A percentile compares a stretch with the other conserved stretches of the same genome.
These are phyloP conservation scores for Serendipita sp. DNA, from an alignment of 768 basidiomycete species.

Conservation along the genomic window DNA sequence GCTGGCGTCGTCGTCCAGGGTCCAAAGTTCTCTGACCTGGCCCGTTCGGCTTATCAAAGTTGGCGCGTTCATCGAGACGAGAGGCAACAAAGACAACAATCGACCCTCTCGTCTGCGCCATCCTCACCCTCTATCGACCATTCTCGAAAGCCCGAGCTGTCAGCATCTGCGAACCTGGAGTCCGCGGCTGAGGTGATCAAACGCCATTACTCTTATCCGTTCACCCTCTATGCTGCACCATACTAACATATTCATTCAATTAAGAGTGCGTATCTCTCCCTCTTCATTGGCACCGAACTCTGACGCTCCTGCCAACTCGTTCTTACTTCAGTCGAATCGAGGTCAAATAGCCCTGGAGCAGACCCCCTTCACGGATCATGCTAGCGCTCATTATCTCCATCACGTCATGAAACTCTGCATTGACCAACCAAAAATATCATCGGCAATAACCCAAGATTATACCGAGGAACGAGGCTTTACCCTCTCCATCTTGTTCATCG, in stretches of 20 bases:
- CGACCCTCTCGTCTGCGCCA: neutral
- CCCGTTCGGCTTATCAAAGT: neutral
- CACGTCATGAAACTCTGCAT: neutral
- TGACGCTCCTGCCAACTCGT: neutral
- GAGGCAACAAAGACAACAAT: neutral
- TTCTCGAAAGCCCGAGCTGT: neutral
- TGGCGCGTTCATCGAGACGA: neutral
- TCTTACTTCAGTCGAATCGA: too few species aligned
- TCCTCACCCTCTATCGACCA: neutral
- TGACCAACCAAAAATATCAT: neutral
- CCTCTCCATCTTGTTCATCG: neutral
- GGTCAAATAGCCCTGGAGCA: too few species aligned
- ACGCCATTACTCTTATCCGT: slow-evolving; percentile 1
- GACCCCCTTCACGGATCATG: neutral
- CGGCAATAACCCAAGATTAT: neutral
- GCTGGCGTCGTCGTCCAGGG: slow-evolving; percentile 3
- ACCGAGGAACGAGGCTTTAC: neutral
- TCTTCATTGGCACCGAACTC: neutral
- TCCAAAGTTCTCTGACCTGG: neutral
- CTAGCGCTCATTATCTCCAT: neutral
- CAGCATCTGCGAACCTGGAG: neutral
- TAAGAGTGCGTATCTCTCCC: neutral
- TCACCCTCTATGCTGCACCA: neutral
- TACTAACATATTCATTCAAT: neutral
- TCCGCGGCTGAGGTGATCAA: neutral